Evolutionary conservation across 148 eudicot species (phyloP).

Genomic region (Vaccinium macrocarpon): DNA sequence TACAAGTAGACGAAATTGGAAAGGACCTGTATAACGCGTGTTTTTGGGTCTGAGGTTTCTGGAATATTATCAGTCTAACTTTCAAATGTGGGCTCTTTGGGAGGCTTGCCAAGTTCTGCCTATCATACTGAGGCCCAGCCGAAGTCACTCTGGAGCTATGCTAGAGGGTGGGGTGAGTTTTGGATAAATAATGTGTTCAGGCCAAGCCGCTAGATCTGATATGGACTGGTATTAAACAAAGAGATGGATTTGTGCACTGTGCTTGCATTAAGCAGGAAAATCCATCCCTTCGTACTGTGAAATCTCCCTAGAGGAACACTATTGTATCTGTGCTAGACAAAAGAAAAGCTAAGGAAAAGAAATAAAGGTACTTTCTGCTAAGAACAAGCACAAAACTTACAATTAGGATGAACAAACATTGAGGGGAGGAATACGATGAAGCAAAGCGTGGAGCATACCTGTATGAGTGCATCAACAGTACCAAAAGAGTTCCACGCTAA

Average conservation of each 20-base stretch:
- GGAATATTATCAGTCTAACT: background rate
- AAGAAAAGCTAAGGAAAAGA: background rate
- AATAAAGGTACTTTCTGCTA: background rate
- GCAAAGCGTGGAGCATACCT: conserved; percentile 43
- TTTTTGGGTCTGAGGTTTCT: background rate
- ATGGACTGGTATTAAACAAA: background rate
- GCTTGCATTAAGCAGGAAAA: background rate
- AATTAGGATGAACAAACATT: background rate
- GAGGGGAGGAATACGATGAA: background rate
- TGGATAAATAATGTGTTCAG: background rate
- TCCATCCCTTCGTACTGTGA: background rate
- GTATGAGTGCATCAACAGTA: conserved; percentile 87
- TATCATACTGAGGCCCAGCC: background rate
- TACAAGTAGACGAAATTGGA: background rate
- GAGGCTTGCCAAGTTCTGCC: conserved; percentile 4
- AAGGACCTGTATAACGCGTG: background rate
- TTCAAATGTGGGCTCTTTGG: background rate
- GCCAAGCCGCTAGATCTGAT: background rate
- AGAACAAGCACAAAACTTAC: background rate
- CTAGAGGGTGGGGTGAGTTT: background rate
- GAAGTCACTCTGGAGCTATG: background rate
- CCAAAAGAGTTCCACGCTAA: conserved; percentile 99
- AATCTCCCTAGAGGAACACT: background rate
- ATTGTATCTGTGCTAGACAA: background rate
- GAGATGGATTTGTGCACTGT: background rate